Evolutionary conservation across 2,329 filamentous ascomycete genomes (phyloP).

Genomic region (Aureobasidium namibiae): DNA sequence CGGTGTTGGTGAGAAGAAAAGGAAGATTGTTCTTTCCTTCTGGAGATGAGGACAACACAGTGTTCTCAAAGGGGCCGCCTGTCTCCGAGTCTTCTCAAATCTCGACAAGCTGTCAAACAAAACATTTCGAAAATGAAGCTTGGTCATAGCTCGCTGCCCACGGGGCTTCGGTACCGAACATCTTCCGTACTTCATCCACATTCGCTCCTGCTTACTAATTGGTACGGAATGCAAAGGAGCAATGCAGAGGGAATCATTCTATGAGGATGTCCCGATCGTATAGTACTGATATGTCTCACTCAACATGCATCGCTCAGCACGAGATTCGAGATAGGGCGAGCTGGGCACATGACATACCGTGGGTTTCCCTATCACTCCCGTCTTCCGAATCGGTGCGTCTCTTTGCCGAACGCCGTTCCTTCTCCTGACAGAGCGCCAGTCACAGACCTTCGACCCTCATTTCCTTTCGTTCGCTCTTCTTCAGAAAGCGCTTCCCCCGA

Average conservation of each 20-base stretch:
- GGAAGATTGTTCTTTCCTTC: neutral
- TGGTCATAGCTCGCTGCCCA: neutral
- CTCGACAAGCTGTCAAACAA: conserved; percentile 9
- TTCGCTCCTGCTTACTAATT: neutral
- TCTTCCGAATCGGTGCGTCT: neutral
- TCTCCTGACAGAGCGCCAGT: conserved; percentile 6
- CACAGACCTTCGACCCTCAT: neutral
- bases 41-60: conserved; percentile 8
- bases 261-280: neutral
- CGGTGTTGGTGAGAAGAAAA: neutral
- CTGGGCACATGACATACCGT: neutral
- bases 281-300: neutral
- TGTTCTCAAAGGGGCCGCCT: conserved; percentile 9
- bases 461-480: neutral
- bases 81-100: conserved; percentile 6
- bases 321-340: neutral
- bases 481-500: neutral
- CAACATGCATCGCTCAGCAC: too few relatives aligned
- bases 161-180: conserved; percentile 1
- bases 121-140: conserved; percentile 11
- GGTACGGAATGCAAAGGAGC: neutral
- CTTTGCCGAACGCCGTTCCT: neutral
- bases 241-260: neutral
- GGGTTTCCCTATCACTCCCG: neutral
- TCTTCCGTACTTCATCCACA: neutral